phyloP scores from a whole-genome alignment of 2,329 filamentous ascomycete genomes.

The Neofusicoccum parvum region DNA sequence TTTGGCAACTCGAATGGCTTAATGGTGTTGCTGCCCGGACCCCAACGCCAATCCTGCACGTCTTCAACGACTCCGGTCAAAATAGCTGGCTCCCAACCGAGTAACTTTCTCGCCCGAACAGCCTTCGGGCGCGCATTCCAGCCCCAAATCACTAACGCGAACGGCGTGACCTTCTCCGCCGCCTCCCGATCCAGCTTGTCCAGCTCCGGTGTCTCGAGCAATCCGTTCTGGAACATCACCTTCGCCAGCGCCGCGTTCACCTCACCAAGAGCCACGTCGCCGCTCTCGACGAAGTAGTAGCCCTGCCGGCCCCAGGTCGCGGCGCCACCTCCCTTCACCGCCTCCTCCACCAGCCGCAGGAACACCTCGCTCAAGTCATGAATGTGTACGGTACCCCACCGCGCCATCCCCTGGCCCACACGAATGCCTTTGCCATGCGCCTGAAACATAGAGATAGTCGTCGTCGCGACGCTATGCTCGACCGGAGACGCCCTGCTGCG shows the following conservation, averaged over 20 bases:
- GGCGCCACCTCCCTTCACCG: constrained; percentile 40
- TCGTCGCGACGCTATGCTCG: constrained; percentile 53
- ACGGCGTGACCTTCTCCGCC: not conserved
- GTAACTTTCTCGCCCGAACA: constrained; percentile 55
- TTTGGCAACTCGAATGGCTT: too few species aligned
- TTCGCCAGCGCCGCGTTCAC: constrained; percentile 44
- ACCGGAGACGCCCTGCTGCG: constrained; percentile 30
- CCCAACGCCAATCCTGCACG: too few species aligned
- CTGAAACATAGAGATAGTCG: constrained; percentile 53
- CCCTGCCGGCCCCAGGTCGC: constrained; percentile 62
- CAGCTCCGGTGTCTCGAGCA: not conserved
- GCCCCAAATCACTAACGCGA: not conserved
- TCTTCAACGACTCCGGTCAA: too few species aligned
- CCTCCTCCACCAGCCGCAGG: constrained; percentile 54
- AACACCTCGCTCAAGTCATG: constrained; percentile 64
- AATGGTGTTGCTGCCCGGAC: too few species aligned
- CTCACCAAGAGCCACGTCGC: constrained; percentile 65
- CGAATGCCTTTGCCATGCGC: constrained; percentile 54
- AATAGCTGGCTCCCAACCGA: too few species aligned
- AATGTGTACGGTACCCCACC: constrained; percentile 60
- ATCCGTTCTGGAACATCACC: constrained; percentile 46
- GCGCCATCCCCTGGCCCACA: constrained; percentile 58
- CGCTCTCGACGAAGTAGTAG: constrained; percentile 70
- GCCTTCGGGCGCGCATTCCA: constrained; percentile 52
- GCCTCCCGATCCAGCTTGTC: not conserved